Conservation (phyloP, 1,284 basidiomycete species). For the Boletus holoroseus region DNA sequence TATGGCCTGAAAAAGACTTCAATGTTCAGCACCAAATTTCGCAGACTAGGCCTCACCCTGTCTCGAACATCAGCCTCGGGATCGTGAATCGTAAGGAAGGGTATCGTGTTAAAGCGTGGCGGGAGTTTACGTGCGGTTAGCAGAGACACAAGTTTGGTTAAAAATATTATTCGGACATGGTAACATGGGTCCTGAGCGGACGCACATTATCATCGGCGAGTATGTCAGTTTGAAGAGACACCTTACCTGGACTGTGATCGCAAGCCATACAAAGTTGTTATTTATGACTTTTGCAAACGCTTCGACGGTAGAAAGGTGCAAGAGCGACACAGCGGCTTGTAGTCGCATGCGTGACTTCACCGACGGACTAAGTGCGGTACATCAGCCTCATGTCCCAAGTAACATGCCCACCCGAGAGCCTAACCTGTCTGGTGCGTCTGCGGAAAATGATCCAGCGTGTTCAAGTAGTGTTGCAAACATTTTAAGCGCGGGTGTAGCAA, state of each 20-base stretch:
- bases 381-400: conserved; percentile 9
- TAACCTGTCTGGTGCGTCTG: conserved; percentile 62
- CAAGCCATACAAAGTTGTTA: conserved; percentile 64
- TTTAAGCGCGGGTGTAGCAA: conserved; percentile 69
- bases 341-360: conserved; percentile 70
- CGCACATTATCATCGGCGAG: neutral
- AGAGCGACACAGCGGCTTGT: conserved; percentile 73
- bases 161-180: conserved; percentile 75
- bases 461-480: conserved; percentile 67
- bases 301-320: conserved; percentile 72
- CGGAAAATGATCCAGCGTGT: conserved; percentile 58
- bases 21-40: neutral
- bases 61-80: conserved; percentile 77
- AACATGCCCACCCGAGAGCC: conserved; percentile 26
- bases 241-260: conserved; percentile 70
- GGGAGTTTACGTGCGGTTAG: conserved; percentile 60
- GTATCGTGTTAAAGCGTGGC: conserved; percentile 74
- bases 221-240: neutral
- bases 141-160: conserved; percentile 69
- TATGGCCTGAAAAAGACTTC: conserved; percentile 42
- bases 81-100: conserved; percentile 88
- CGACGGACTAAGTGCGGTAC: conserved; percentile 40
- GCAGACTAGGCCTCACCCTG: conserved; percentile 38
- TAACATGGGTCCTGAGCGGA: conserved; percentile 73
- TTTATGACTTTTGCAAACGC: conserved; percentile 58